Percentiles rank a stretch among this genome's conserved stretches.
Conservation (phyloP, 495 filamentous ascomycete species). For the Penicillium bialowiezense region DNA sequence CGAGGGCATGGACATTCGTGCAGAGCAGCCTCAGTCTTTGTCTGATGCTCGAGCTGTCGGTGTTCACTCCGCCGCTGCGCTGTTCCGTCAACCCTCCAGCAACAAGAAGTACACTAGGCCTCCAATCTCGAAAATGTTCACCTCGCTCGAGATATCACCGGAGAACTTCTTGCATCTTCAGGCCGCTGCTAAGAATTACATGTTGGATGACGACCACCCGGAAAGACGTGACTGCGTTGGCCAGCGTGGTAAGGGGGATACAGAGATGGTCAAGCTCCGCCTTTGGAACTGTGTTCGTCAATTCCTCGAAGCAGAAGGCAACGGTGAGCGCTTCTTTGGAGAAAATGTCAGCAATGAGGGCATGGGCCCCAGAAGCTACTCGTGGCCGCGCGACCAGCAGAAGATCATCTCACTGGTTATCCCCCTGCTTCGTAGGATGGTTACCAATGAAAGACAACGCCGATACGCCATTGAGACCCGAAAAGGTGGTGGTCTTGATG, state of each 20-base stretch:
- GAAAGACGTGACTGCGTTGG: slow-evolving; percentile 60
- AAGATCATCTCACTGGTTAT: slow-evolving; percentile 57
- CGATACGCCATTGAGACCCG: slow-evolving; percentile 59
- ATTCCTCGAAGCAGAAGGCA: slow-evolving; percentile 54
- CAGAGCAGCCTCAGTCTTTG: slow-evolving; percentile 34
- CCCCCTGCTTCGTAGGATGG: slow-evolving; percentile 58
- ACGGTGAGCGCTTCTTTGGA: slow-evolving; percentile 56
- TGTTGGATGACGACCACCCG: slow-evolving; percentile 56
- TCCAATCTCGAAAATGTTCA: slow-evolving; percentile 60
- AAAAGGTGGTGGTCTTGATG: slow-evolving; percentile 45
- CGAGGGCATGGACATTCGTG: slow-evolving; percentile 36
- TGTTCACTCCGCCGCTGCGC: slow-evolving; percentile 55
- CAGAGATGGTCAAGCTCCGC: slow-evolving; percentile 59
- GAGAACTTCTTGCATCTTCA: slow-evolving; percentile 60
- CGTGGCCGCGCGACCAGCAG: slow-evolving; percentile 57
- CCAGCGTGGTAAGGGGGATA: slow-evolving; percentile 56
- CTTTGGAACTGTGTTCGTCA: slow-evolving; percentile 58
- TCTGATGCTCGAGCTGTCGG: slow-evolving; percentile 50
- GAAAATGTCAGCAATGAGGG: slow-evolving; percentile 44
- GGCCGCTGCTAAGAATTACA: slow-evolving; percentile 57
- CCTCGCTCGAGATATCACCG: slow-evolving; percentile 54
- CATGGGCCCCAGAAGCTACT: slow-evolving; percentile 40
- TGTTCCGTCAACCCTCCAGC: slow-evolving; percentile 54
- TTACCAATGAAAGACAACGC: slow-evolving; percentile 62
- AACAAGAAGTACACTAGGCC: slow-evolving; percentile 60